phyloP scores from a whole-genome alignment of 306 rosid species.

The Pyrus bretschneideri region DNA sequence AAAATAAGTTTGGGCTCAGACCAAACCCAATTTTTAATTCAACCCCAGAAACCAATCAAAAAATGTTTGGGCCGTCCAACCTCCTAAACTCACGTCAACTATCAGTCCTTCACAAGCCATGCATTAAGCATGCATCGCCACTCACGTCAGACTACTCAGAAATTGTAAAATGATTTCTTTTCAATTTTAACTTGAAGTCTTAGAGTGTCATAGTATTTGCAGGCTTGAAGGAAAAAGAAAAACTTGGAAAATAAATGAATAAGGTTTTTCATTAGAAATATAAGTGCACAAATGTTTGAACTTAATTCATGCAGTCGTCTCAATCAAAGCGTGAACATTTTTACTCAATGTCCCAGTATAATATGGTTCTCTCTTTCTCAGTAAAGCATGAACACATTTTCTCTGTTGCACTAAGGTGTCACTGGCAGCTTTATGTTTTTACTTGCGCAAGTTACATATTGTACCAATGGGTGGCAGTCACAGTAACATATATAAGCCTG shows the following conservation, averaged over 20 bases:
- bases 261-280: not conserved
- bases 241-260: not conserved
- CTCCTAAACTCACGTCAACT: constrained; percentile 8
- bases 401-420: constrained; percentile 4
- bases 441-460: not conserved
- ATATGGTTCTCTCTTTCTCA: not conserved
- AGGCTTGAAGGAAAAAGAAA: too few relatives aligned
- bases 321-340: not conserved
- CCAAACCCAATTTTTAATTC: constrained; percentile 9
- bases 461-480: not conserved
- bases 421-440: not conserved
- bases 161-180: not conserved
- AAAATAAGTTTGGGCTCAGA: constrained; percentile 11
- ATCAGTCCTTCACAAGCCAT: not conserved
- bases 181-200: not conserved
- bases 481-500: not conserved
- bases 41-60: not conserved
- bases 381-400: not conserved
- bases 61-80: constrained; percentile 9
- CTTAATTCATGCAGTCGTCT: not conserved
- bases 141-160: not conserved
- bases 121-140: constrained; percentile 5
- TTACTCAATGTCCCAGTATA: not conserved
- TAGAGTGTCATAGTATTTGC: not conserved
- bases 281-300: not conserved